Evolutionary conservation across 202 grass and related monocot genomes (phyloP), one percentile per base, ranked within the genome.

Genomic region (Saccharum hybrid): DNA sequence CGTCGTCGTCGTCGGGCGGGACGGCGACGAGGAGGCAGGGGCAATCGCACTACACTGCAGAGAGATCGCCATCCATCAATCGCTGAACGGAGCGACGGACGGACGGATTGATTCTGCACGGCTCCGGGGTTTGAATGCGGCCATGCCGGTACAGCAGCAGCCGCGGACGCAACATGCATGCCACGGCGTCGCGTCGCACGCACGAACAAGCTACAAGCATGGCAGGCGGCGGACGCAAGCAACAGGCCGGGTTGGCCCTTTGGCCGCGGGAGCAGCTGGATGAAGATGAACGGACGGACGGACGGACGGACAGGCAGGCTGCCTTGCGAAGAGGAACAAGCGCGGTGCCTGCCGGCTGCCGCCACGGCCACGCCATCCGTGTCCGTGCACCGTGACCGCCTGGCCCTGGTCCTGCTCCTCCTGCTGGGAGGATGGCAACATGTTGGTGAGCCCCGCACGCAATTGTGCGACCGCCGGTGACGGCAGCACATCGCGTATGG

Each of bases 41-140:
- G 64, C 52, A 40, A 60, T 76, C 73, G 37, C 74, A 41, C 34
- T 38, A 31, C 18, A 21, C 8, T 7, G 21, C 8, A 28, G 59
- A 0, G 72, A 12, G 78, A 60, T 71, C 78, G 66, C 51, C 4
- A 42, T 81, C 78, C 26, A 42, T 59, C 66, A 9, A 33, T 56
- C 64, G 19, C 19, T 28, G 41, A 39, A 42, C 22, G 13, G 57
- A 31, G 1, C 4, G 43, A 33, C 10, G 23, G 10, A 15, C 71
- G 70, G 70, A 51, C 26, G 8, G 43, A 33, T 37, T 12, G 34
- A 81, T 70, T 59, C 79, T 61, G 37, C 79, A 71, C 79, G 66
- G 66, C 79, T 61, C 49, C 65, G 34, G 36, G 12, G 26, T 31
- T 75, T 60, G 49, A 43, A 71, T 71, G 51, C 31, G 41, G 43